phyloP scores from a whole-genome alignment of 2,329 filamentous ascomycete genomes.

The Hypoxylon sp. region DNA sequence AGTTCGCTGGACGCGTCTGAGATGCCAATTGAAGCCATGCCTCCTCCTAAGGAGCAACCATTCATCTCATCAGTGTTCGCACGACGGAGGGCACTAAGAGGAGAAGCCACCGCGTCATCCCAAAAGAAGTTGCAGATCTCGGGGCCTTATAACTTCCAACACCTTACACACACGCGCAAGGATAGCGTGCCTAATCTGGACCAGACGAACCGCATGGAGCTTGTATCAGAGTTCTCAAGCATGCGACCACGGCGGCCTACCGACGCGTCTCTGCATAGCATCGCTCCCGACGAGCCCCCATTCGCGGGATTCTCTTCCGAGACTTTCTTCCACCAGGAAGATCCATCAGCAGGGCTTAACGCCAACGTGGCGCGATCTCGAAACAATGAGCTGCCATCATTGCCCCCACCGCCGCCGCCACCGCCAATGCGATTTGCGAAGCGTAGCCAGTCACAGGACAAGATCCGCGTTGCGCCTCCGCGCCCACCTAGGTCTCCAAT shows the following conservation, averaged over 20 bases:
- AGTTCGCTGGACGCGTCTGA: conserved; percentile 67
- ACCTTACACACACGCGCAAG: conserved; percentile 71
- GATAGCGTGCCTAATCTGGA: conserved; percentile 62
- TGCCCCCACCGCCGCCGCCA: conserved; percentile 54
- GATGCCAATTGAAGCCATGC: conserved; percentile 54
- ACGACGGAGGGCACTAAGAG: conserved; percentile 61
- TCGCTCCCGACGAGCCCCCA: conserved; percentile 60
- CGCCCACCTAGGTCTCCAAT: conserved; percentile 66
- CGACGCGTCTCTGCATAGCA: conserved; percentile 56
- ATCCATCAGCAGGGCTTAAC: conserved; percentile 45
- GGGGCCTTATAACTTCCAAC: conserved; percentile 76
- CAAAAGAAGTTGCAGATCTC: conserved; percentile 69
- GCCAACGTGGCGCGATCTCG: conserved; percentile 36
- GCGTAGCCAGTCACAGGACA: conserved; percentile 65
- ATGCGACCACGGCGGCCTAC: conserved; percentile 57
- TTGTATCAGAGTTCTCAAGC: conserved; percentile 62
- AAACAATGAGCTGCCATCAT: conserved; percentile 46
- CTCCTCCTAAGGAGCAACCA: conserved; percentile 59
- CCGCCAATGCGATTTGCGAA: conserved; percentile 58
- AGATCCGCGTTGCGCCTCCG: conserved; percentile 63
- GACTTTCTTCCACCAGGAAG: conserved; percentile 52
- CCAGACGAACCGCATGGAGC: conserved; percentile 58
- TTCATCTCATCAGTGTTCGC: conserved; percentile 67
- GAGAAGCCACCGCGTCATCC: conserved; percentile 51
- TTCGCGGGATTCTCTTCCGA: conserved; percentile 67